Evolutionary conservation across 257 asterid genomes (phyloP).

Genomic region (Plantago major): DNA sequence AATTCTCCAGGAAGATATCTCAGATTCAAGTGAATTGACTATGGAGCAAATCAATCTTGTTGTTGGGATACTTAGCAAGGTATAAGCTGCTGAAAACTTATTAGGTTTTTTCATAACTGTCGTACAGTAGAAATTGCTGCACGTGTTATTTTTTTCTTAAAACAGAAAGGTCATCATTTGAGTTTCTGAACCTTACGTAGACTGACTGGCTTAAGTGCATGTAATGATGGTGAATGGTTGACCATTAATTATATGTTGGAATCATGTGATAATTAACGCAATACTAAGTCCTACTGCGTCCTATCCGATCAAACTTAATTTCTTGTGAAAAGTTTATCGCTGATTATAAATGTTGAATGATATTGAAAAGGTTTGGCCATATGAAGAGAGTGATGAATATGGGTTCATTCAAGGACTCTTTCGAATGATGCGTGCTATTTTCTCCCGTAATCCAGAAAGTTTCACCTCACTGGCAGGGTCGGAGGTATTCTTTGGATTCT

Average conservation of each 20-base stretch:
- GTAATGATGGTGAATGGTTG: background rate
- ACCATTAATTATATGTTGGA: background rate
- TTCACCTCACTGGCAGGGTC: slow-evolving; percentile 47
- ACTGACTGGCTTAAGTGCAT: slow-evolving; percentile 6
- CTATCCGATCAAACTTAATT: slow-evolving; percentile 7
- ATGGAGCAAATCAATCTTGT: slow-evolving; percentile 78
- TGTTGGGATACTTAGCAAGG: slow-evolving; percentile 88
- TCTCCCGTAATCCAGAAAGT: slow-evolving; percentile 54
- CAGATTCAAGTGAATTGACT: slow-evolving; percentile 63
- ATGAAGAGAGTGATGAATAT: slow-evolving; percentile 78
- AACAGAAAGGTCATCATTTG: slow-evolving; percentile 14
- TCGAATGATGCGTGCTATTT: slow-evolving; percentile 65
- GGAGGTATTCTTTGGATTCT: slow-evolving; percentile 47
- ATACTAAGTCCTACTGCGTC: slow-evolving; percentile 9
- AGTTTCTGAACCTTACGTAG: background rate
- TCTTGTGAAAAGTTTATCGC: slow-evolving; percentile 17
- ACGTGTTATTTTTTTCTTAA: slow-evolving; percentile 1
- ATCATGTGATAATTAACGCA: slow-evolving; percentile 4
- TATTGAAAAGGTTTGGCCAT: slow-evolving; percentile 82
- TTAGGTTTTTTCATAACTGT: slow-evolving; percentile 15
- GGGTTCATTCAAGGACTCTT: slow-evolving; percentile 92
- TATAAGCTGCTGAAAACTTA: slow-evolving; percentile 22
- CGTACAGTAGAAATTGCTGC: slow-evolving; percentile 8
- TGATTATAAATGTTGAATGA: slow-evolving; percentile 24
- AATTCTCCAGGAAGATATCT: slow-evolving; percentile 71